Evolutionary conservation across 176 grass and related monocot species (phyloP).

Genomic region (Otatea glauca): DNA sequence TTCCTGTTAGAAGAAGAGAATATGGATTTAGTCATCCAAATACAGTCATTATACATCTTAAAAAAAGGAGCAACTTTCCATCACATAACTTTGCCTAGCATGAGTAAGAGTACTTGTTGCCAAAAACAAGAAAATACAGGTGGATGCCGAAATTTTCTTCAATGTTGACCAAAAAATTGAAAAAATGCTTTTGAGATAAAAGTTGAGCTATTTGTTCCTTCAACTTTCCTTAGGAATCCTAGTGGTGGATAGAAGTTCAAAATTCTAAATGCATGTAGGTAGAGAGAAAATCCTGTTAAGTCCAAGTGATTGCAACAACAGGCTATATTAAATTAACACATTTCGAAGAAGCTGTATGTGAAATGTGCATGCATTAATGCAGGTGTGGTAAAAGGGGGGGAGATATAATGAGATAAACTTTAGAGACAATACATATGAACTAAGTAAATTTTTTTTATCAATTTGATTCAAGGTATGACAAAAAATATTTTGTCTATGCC

Average conservation of each 20-base stretch:
- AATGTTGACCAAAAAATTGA: neutral
- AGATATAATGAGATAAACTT: slow-evolving; percentile 24
- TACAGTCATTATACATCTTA: neutral
- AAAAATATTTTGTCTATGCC: slow-evolving; percentile 1
- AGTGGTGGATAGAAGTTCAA: neutral
- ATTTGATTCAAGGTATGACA: neutral
- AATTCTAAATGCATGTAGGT: slow-evolving; percentile 26
- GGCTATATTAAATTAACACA: neutral
- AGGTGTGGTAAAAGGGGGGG: neutral
- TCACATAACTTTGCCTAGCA: slow-evolving; percentile 6
- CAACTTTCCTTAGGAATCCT: slow-evolving; percentile 10
- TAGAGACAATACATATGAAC: slow-evolving; percentile 17
- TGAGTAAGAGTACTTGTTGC: neutral
- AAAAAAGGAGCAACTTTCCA: neutral
- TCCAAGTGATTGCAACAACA: slow-evolving; percentile 10
- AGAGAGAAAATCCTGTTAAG: slow-evolving; percentile 7
- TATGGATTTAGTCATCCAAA: slow-evolving; percentile 16
- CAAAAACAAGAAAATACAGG: neutral
- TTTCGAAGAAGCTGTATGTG: neutral
- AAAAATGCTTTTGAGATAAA: slow-evolving; percentile 2
- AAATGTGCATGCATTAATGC: slow-evolving; percentile 20
- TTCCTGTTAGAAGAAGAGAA: slow-evolving; percentile 29
- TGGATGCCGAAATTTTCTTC: slow-evolving; percentile 24
- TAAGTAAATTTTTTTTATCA: neutral
- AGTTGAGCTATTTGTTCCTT: neutral